phyloP scores from a whole-genome alignment of 2,329 filamentous ascomycete genomes.

The Fusarium burgessii region DNA sequence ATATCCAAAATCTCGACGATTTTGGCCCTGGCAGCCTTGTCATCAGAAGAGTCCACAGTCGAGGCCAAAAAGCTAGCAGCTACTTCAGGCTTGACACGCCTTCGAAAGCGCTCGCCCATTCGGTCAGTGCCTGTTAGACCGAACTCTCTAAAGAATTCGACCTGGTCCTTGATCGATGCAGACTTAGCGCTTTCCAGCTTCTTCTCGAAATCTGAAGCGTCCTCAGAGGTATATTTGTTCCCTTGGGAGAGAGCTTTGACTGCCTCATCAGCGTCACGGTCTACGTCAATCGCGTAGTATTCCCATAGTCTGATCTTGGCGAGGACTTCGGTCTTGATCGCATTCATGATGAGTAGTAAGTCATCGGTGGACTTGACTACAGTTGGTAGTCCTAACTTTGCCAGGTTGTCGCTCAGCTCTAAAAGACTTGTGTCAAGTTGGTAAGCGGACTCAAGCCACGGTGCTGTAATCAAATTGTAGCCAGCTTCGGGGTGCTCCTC shows the following conservation, averaged over 20 bases:
- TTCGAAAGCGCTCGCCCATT: conserved; percentile 83
- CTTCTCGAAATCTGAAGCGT: conserved; percentile 50
- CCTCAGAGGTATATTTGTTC: conserved; percentile 65
- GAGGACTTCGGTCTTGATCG: conserved; percentile 84
- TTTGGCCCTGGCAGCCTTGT: conserved; percentile 64
- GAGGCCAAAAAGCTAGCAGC: conserved; percentile 67
- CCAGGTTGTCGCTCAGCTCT: conserved; percentile 81
- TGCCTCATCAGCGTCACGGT: conserved; percentile 75
- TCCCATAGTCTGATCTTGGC: conserved; percentile 87
- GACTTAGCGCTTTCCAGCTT: conserved; percentile 61
- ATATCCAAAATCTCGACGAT: conserved; percentile 78
- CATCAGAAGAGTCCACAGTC: conserved; percentile 71
- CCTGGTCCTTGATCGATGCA: conserved; percentile 62
- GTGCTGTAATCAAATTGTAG: conserved; percentile 93
- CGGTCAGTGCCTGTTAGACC: conserved; percentile 78
- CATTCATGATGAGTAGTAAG: conserved; percentile 83
- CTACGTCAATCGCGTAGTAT: conserved; percentile 87
- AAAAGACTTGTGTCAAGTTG: conserved; percentile 72
- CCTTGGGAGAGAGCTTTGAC: conserved; percentile 78
- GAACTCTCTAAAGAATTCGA: conserved; percentile 74
- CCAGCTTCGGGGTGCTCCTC: conserved; percentile 94
- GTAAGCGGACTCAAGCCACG: conserved; percentile 76
- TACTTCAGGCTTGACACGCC: conserved; percentile 75
- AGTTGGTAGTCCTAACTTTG: conserved; percentile 78
- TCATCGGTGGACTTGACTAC: conserved; percentile 78